Conservation (phyloP, 805 yeast species). For the Cephaloascus albidus region DNA sequence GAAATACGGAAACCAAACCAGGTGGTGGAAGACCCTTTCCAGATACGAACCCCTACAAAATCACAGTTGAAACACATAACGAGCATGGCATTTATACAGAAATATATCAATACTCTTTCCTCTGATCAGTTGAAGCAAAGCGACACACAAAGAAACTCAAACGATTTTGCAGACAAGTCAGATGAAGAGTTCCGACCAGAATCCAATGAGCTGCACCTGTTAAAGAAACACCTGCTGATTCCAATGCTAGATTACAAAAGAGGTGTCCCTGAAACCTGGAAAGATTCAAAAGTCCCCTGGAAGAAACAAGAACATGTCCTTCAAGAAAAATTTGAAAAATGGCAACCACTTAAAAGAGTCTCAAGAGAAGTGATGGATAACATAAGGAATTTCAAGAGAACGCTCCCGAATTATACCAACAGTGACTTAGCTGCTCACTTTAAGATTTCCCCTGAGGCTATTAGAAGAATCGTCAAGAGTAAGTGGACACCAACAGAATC, state of each 20-base stretch:
- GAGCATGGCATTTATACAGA: no score
- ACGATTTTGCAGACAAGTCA: no score
- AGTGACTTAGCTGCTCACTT: constrained; percentile 54
- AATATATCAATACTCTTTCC: no score
- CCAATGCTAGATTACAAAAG: constrained; percentile 5
- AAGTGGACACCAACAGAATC: constrained; percentile 61
- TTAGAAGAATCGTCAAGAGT: constrained; percentile 69
- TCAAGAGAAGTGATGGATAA: constrained; percentile 64
- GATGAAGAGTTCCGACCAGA: no score
- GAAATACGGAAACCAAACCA: no score
- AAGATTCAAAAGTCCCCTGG: constrained; percentile 40
- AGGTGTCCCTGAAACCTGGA: constrained; percentile 39
- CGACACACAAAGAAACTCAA: no score
- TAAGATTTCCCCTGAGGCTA: constrained; percentile 71
- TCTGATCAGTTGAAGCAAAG: no score
- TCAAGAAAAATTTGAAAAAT: constrained; percentile 47
- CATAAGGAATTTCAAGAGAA: constrained; percentile 44
- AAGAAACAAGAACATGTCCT: constrained; percentile 56
- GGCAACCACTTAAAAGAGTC: constrained; percentile 63
- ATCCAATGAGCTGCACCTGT: no score
- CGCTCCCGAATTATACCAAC: constrained; percentile 53
- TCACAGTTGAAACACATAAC: no score
- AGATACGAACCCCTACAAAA: no score
- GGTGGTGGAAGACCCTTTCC: no score
- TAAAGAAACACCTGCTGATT: no score